Evolutionary conservation across 768 basidiomycete genomes (phyloP).

Genomic region (Lactifluus volemus): DNA sequence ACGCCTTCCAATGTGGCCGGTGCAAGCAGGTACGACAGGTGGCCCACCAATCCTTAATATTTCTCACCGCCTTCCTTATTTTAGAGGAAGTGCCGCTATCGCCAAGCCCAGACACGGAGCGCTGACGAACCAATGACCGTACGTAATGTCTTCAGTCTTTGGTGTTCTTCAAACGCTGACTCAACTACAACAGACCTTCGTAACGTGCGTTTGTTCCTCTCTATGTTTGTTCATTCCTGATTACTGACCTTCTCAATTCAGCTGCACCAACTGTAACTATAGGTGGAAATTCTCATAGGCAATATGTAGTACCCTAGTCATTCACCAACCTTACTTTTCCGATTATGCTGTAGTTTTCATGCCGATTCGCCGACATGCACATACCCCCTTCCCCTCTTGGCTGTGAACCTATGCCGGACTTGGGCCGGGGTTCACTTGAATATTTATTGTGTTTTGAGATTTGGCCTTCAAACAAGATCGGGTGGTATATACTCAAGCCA

Average conservation of each 20-base stretch:
- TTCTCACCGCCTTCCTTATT: slow-evolving; percentile 1
- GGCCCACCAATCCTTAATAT: not conserved
- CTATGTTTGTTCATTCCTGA: not conserved
- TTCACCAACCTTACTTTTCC: not conserved
- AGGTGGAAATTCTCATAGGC: slow-evolving; percentile 59
- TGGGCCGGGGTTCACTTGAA: not conserved
- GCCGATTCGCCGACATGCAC: not conserved
- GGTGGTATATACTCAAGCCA: not conserved
- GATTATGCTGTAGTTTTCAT: not conserved
- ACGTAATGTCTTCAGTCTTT: slow-evolving; percentile 25
- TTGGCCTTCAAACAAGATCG: not conserved
- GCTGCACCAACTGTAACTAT: slow-evolving; percentile 62
- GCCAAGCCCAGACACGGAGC: slow-evolving; percentile 93
- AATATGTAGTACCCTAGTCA: slow-evolving; percentile 9
- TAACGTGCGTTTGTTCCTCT: slow-evolving; percentile 48
- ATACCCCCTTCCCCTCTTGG: slow-evolving; percentile 5
- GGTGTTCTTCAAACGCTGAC: slow-evolving; percentile 13
- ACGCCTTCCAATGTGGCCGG: slow-evolving; percentile 92
- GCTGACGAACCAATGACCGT: slow-evolving; percentile 99
- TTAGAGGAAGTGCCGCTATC: slow-evolving; percentile 80
- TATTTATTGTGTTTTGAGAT: not conserved
- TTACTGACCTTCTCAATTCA: slow-evolving; percentile 20
- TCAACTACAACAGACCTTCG: slow-evolving; percentile 55
- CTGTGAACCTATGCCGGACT: not conserved
- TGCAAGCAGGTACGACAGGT: slow-evolving; percentile 72